Percentiles rank a stretch among this genome's conserved stretches.
Evolutionary conservation across 2,329 filamentous ascomycete genomes (phyloP).

Genomic region (Arthrobotrys pseudoclavata): DNA sequence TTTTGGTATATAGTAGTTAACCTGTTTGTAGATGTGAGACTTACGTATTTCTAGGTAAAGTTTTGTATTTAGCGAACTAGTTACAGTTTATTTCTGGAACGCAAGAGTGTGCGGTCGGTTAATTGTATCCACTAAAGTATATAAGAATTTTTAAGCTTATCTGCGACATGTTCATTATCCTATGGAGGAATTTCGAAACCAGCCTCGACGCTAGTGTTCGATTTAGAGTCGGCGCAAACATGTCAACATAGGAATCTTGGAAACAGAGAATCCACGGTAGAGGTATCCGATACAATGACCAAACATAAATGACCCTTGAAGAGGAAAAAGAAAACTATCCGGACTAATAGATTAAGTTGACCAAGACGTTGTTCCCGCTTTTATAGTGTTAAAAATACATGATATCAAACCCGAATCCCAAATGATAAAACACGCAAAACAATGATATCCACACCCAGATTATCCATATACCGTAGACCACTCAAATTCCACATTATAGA

Average conservation of each 20-base stretch:
- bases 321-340: too few relatives aligned
- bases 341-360: background rate
- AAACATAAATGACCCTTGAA: too few relatives aligned
- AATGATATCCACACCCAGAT: background rate
- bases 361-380: background rate
- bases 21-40: background rate
- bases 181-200: background rate
- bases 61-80: slow-evolving; percentile 21
- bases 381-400: slow-evolving; percentile 20
- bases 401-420: slow-evolving; percentile 64
- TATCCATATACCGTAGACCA: background rate
- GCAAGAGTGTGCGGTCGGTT: background rate
- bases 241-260: too few relatives aligned
- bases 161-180: background rate
- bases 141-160: background rate
- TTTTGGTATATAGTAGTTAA: slow-evolving; percentile 22
- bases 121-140: slow-evolving; percentile 2
- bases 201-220: too few relatives aligned
- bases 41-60: background rate
- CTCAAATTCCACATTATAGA: background rate
- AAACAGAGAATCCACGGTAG: too few relatives aligned
- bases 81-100: slow-evolving; percentile 3
- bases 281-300: too few relatives aligned
- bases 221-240: too few relatives aligned
- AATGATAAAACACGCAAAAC: slow-evolving; percentile 62